These are phyloP conservation scores for Ustanciosporium gigantosporum DNA, from an alignment of 1,284 basidiomycete species.

Conservation along the genomic window DNA sequence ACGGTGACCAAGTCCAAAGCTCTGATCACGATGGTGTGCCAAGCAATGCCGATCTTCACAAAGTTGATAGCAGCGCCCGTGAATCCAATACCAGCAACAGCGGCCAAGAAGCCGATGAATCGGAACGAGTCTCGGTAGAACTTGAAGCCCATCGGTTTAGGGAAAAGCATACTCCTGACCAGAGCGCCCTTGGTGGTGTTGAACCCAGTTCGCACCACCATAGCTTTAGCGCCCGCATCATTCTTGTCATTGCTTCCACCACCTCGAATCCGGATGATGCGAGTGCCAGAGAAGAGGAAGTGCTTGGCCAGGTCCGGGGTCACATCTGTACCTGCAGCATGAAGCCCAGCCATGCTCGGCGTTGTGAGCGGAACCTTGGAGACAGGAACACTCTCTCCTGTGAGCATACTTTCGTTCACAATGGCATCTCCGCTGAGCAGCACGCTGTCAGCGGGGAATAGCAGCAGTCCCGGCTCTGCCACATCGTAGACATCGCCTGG, in stretches of 20 bases:
- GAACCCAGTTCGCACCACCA: conserved; percentile 93
- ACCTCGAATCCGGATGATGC: conserved; percentile 81
- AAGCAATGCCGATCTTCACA: conserved; percentile 77
- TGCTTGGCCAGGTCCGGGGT: conserved; percentile 76
- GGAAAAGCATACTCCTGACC: conserved; percentile 96
- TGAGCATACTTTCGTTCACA: conserved; percentile 98
- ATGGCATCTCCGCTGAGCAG: conserved; percentile 93
- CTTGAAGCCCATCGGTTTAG: conserved; percentile 89
- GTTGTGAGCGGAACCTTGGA: conserved; percentile 73
- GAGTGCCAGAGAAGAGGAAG: conserved; percentile 89
- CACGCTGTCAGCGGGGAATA: conserved; percentile 88
- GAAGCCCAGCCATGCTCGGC: conserved; percentile 37
- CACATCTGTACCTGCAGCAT: conserved; percentile 63
- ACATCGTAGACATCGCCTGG: conserved; percentile 93
- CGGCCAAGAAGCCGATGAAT: conserved; percentile 88
- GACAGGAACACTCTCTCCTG: conserved; percentile 91
- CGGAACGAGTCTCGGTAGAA: conserved; percentile 97
- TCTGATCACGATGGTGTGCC: conserved; percentile 87
- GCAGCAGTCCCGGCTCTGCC: conserved; percentile 72
- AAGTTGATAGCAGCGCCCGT: conserved; percentile 78
- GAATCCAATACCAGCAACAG: conserved; percentile 79
- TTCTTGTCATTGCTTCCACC: conserved; percentile 60
- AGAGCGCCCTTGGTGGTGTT: conserved; percentile 97
- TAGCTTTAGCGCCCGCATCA: conserved; percentile 70
- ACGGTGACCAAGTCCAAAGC: conserved; percentile 97